Evolutionary conservation across 345 rosid genomes (phyloP).

Genomic region (Toxicodendron radicans): DNA sequence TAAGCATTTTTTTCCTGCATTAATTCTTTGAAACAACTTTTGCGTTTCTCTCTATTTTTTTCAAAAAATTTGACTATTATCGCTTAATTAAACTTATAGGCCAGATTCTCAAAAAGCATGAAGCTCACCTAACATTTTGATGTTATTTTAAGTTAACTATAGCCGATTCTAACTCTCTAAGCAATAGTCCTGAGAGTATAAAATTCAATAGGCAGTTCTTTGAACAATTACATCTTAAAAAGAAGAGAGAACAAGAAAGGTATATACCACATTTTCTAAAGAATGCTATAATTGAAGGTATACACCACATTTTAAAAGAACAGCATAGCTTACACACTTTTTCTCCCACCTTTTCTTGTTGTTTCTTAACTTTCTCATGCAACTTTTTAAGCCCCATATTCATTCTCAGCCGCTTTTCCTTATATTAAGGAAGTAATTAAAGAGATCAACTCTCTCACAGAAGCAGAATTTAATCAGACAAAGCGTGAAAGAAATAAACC

Average conservation of each 20-base stretch:
- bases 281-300: too few relatives aligned
- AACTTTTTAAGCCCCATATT: conserved; percentile 55
- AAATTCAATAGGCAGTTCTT: too few relatives aligned
- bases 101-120: background rate
- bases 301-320: too few relatives aligned
- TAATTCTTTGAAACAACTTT: too few relatives aligned
- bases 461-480: background rate
- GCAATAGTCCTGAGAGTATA: too few relatives aligned
- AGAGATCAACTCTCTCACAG: background rate
- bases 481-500: background rate
- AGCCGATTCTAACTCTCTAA: too few relatives aligned
- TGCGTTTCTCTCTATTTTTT: background rate
- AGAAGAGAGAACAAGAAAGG: too few relatives aligned
- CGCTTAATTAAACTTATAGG: background rate
- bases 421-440: conserved; percentile 1
- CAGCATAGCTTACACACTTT: conserved; percentile 21
- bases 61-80: background rate
- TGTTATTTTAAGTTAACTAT: too few relatives aligned
- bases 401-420: conserved; percentile 74
- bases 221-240: too few relatives aligned
- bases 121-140: too few relatives aligned
- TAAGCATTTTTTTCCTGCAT: too few relatives aligned
- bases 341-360: conserved; percentile 57
- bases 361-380: conserved; percentile 66
- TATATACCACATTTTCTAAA: too few relatives aligned